These are phyloP conservation scores for Trichoderma polysporum DNA, from an alignment of 2,329 filamentous ascomycete species.

Conservation along the genomic window DNA sequence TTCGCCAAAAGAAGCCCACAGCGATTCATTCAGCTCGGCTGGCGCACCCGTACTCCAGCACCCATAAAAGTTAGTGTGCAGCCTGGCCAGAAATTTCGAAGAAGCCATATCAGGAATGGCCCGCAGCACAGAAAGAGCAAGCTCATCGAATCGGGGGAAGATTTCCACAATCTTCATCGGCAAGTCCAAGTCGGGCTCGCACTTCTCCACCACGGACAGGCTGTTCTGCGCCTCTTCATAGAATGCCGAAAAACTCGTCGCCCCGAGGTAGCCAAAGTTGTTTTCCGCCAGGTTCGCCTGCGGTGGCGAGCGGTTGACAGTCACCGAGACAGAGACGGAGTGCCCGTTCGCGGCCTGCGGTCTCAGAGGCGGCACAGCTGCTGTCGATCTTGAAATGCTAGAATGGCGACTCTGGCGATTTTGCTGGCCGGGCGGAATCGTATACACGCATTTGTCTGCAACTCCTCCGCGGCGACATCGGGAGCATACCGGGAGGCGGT, in stretches of 20 bases:
- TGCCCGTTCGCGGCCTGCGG: neutral
- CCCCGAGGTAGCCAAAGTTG: constrained; percentile 18
- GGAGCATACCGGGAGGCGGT: constrained; percentile 16
- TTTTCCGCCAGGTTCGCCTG: neutral
- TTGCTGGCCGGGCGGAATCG: neutral
- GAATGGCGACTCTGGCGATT: neutral
- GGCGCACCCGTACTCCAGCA: constrained; percentile 6
- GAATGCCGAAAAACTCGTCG: constrained; percentile 17
- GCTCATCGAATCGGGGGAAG: neutral
- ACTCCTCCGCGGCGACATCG: constrained; percentile 17
- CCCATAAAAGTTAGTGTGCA: neutral
- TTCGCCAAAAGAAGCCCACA: neutral
- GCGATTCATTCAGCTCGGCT: neutral
- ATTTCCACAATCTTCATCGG: neutral
- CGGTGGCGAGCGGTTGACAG: neutral
- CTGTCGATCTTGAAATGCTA: neutral
- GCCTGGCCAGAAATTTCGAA: neutral
- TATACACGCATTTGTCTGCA: constrained; percentile 16
- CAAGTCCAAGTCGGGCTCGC: neutral
- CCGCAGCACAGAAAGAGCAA: neutral
- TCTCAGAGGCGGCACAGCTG: neutral
- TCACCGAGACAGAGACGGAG: neutral
- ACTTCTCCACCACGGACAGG: neutral
- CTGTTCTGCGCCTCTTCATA: constrained; percentile 17
- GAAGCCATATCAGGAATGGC: constrained; percentile 9